These are phyloP conservation scores for Pythium rhizo-oryzae DNA, from an alignment of 352 stramenopile species.

Conservation along the genomic window DNA sequence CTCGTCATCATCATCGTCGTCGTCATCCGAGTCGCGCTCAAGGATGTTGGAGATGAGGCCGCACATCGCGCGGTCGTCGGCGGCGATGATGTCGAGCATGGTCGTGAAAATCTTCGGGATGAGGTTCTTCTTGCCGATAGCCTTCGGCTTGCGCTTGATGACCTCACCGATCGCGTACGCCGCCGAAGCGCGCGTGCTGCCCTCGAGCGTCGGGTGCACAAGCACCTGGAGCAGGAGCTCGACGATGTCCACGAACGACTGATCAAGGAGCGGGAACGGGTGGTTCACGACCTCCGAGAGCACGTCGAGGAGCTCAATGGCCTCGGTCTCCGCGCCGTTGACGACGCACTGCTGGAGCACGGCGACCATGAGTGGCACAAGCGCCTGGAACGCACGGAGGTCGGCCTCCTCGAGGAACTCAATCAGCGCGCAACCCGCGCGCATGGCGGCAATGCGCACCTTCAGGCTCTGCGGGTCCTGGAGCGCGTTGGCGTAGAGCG, in stretches of 20 bases:
- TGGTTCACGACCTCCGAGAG: constrained; percentile 87
- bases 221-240: constrained; percentile 86
- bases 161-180: constrained; percentile 85
- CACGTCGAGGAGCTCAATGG: constrained; percentile 87
- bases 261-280: constrained; percentile 84
- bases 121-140: constrained; percentile 82
- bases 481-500: constrained; percentile 65
- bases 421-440: constrained; percentile 73
- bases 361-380: constrained; percentile 85
- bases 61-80: constrained; percentile 77
- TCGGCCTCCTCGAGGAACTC: constrained; percentile 84
- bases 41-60: constrained; percentile 85
- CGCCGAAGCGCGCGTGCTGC: constrained; percentile 77
- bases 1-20: constrained; percentile 75
- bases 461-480: constrained; percentile 84
- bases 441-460: constrained; percentile 83
- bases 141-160: constrained; percentile 90
- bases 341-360: constrained; percentile 85
- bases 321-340: constrained; percentile 73
- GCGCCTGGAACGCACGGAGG: constrained; percentile 65
- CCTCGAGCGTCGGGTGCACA: constrained; percentile 71
- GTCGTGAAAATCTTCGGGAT: constrained; percentile 85
- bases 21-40: constrained; percentile 58
- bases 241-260: constrained; percentile 79
- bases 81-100: constrained; percentile 85